A percentile compares a stretch with the other conserved stretches of the same genome.
Evolutionary conservation across 257 asterid species (phyloP).

Genomic region (Fraxinus americana): DNA sequence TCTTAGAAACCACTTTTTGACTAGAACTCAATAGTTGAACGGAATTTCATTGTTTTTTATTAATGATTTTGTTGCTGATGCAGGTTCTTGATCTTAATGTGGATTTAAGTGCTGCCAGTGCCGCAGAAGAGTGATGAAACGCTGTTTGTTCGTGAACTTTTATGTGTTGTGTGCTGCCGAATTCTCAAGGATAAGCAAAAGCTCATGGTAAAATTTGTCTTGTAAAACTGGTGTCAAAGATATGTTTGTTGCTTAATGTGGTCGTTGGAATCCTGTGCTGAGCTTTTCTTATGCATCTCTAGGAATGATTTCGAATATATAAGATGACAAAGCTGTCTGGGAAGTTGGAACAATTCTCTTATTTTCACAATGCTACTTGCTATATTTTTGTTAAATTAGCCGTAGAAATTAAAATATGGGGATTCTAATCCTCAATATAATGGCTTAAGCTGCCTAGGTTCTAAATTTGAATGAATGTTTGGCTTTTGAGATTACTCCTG

Average conservation of each 20-base stretch:
- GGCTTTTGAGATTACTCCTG: no score
- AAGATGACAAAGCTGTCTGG: no score
- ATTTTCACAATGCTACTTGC: no score
- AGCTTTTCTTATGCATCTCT: background rate
- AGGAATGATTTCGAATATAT: background rate
- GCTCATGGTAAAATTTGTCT: conserved; percentile 20
- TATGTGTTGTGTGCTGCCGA: conserved; percentile 18
- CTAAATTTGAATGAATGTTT: no score
- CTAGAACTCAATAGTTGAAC: background rate
- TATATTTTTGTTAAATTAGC: no score
- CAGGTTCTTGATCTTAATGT: conserved; percentile 62
- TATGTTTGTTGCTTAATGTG: background rate
- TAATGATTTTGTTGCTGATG: background rate
- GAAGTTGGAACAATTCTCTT: no score
- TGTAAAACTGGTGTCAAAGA: conserved; percentile 25
- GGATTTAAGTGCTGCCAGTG: conserved; percentile 62
- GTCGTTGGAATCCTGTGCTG: background rate
- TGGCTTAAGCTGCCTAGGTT: no score
- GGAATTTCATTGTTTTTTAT: background rate
- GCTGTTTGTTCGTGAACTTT: conserved; percentile 18
- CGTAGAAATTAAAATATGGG: no score
- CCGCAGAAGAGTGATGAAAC: conserved; percentile 54
- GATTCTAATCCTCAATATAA: no score
- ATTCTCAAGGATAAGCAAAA: conserved; percentile 13
- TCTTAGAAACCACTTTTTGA: background rate